Evolutionary conservation across 1,284 basidiomycete species (phyloP).

Genomic region (Salmacisia buchloeana): DNA sequence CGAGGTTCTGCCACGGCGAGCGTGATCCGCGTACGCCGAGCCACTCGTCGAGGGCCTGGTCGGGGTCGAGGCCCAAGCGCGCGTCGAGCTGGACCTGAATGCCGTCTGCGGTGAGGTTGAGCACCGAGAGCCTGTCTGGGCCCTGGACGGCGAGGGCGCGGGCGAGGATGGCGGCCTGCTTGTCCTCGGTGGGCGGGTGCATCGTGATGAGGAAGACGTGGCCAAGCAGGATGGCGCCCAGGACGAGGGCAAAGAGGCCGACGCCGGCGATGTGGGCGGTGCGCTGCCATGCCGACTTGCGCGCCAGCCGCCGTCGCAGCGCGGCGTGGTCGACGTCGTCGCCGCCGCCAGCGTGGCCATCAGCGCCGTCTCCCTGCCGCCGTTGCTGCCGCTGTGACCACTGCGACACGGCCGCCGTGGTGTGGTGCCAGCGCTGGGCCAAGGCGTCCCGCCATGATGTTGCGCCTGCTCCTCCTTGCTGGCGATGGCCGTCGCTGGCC

Average conservation of each 20-base stretch:
- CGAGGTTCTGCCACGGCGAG: constrained; percentile 33
- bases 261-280: constrained; percentile 18
- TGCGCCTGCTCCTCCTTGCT: too few relatives aligned
- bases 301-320: background rate
- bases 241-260: constrained; percentile 23
- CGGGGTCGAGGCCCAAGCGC: constrained; percentile 38
- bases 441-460: background rate
- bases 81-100: constrained; percentile 36
- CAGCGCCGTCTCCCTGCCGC: background rate
- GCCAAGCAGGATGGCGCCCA: constrained; percentile 19
- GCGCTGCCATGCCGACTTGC: background rate
- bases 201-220: constrained; percentile 33
- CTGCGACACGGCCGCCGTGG: background rate
- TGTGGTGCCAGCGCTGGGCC: background rate
- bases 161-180: constrained; percentile 34
- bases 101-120: constrained; percentile 37
- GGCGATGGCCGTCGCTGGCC: too few relatives aligned
- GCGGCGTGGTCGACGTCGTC: background rate
- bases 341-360: too few relatives aligned
- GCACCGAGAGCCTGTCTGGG: constrained; percentile 32
- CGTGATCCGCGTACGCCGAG: constrained; percentile 26
- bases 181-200: constrained; percentile 24
- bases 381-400: constrained; percentile 2
- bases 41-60: constrained; percentile 39
- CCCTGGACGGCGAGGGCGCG: constrained; percentile 34